These are phyloP conservation scores for Tillandsia leiboldiana DNA, from an alignment of 176 grass and related monocot species.

Conservation along the genomic window DNA sequence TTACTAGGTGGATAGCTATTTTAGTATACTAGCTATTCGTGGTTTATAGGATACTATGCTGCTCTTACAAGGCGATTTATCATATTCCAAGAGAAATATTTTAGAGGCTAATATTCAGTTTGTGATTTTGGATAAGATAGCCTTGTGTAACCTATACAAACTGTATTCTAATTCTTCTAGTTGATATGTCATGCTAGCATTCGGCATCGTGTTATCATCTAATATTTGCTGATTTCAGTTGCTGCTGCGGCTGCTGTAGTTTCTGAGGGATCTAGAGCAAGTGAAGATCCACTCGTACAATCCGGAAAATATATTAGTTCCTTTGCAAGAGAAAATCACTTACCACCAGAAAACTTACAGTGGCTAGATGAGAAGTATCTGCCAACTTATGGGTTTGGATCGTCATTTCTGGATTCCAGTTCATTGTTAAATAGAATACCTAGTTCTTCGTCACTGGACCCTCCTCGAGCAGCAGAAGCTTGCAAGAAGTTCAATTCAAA, in stretches of 20 bases:
- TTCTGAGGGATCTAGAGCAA: slow-evolving; percentile 15
- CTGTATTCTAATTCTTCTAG: no score
- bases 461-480: not conserved
- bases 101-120: no score
- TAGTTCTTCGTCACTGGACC: slow-evolving; percentile 12
- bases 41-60: no score
- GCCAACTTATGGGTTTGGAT: slow-evolving; percentile 31
- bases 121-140: not conserved
- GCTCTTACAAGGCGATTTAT: no score
- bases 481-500: slow-evolving; percentile 22
- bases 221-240: not conserved
- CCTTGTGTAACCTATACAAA: not conserved
- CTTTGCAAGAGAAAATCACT: slow-evolving; percentile 15
- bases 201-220: no score
- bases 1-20: no score
- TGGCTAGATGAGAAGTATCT: slow-evolving; percentile 16
- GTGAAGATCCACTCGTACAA: slow-evolving; percentile 20
- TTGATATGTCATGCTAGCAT: no score
- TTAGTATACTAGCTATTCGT: no score
- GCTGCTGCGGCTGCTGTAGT: slow-evolving; percentile 8
- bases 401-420: slow-evolving; percentile 18
- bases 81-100: no score
- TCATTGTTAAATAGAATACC: slow-evolving; percentile 18
- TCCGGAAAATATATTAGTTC: slow-evolving; percentile 18
- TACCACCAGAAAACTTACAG: slow-evolving; percentile 24